Conservation (phyloP, 129 eudicot genomes). For the Saposhnikovia divaricata region DNA sequence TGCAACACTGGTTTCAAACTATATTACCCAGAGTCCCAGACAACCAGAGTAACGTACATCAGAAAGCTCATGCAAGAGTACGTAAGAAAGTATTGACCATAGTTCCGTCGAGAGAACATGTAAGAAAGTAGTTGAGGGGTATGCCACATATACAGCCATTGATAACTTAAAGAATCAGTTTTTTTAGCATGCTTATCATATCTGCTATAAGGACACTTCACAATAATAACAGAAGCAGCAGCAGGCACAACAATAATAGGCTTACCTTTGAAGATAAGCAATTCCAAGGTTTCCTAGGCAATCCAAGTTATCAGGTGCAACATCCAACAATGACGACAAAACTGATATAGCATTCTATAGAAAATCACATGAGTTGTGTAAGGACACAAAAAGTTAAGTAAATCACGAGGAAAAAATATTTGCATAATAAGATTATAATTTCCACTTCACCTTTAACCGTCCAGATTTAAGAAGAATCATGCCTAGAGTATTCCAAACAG, state of each 20-base stretch:
- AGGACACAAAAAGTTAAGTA: slow-evolving; percentile 8
- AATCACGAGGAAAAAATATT: not conserved
- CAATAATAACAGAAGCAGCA: not conserved
- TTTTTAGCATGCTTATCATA: not conserved
- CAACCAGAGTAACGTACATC: not conserved
- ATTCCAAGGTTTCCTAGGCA: slow-evolving; percentile 92
- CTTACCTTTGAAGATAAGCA: slow-evolving; percentile 91
- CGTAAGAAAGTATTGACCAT: not conserved
- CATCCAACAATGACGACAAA: slow-evolving; percentile 59
- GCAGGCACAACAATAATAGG: not conserved
- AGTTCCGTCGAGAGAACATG: not conserved
- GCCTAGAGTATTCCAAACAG: slow-evolving; percentile 95
- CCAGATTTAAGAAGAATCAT: slow-evolving; percentile 79
- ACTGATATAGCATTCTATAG: slow-evolving; percentile 82
- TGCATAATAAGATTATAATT: not conserved
- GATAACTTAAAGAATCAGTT: not conserved
- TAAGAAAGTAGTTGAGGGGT: not conserved
- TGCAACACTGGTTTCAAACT: not conserved
- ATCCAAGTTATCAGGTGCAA: slow-evolving; percentile 86
- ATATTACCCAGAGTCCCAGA: not conserved
- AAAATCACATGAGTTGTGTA: slow-evolving; percentile 19
- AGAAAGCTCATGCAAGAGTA: not conserved
- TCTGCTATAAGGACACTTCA: not conserved
- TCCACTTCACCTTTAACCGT: slow-evolving; percentile 53
- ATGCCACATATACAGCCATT: not conserved